These are phyloP conservation scores for Coelastrella sp. DNA, from an alignment of 139 green algal species.

Conservation along the genomic window DNA sequence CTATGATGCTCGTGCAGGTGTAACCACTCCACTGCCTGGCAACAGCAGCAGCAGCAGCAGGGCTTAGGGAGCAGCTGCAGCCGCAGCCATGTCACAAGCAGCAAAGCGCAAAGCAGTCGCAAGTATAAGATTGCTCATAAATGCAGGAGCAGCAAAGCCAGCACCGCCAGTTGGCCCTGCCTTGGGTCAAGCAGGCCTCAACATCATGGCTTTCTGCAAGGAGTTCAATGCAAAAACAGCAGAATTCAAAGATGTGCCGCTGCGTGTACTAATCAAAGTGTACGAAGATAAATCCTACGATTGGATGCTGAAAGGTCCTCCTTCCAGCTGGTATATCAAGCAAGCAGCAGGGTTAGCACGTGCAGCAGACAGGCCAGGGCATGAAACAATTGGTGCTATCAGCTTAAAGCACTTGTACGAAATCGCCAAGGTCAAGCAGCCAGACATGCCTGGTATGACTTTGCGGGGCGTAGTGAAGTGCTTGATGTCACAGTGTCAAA, in stretches of 20 bases:
- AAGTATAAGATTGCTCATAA: conserved; percentile 92
- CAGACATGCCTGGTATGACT: conserved; percentile 76
- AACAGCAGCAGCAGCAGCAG: conserved; percentile 17
- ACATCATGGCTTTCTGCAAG: conserved; percentile 99
- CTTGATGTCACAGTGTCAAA: conserved; percentile 85
- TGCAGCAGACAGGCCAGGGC: conserved; percentile 80
- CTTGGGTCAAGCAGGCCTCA: conserved; percentile 95
- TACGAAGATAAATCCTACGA: conserved; percentile 93
- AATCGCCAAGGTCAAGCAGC: conserved; percentile 91
- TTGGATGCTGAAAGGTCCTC: conserved; percentile 85
- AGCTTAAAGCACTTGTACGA: conserved; percentile 95
- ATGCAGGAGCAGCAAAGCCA: conserved; percentile 94
- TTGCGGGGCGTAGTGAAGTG: conserved; percentile 81
- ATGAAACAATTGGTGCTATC: conserved; percentile 80
- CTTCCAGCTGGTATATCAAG: conserved; percentile 87
- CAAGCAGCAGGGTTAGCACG: conserved; percentile 79
- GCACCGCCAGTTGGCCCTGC: conserved; percentile 93
- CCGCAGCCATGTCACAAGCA: conserved; percentile 40
- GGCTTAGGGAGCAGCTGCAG: background rate
- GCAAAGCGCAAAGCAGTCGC: conserved; percentile 67
- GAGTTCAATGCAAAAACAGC: conserved; percentile 98
- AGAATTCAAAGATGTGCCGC: conserved; percentile 71
- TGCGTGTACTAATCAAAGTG: conserved; percentile 60
- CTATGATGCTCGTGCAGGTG: background rate
- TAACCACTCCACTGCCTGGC: background rate